Evolutionary conservation across 495 filamentous ascomycete genomes (phyloP).

Genomic region (Amphirosellinia nigrospora): DNA sequence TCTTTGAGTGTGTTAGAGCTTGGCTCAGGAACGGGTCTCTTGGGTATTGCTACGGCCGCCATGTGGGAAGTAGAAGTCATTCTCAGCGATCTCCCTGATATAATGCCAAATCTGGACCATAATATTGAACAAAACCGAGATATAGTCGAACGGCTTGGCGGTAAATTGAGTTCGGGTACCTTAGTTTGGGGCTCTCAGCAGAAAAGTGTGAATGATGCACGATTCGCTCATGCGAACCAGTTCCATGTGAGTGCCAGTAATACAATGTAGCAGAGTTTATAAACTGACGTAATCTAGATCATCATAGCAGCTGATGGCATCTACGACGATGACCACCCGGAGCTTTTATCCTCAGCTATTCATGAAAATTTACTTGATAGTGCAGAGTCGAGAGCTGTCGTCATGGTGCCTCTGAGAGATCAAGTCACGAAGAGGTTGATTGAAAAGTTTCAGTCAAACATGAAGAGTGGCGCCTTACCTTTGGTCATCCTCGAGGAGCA

Average conservation of each 20-base stretch:
- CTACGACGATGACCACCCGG: conserved; percentile 56
- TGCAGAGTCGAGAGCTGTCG: conserved; percentile 44
- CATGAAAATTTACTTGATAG: conserved; percentile 43
- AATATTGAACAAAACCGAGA: conserved; percentile 48
- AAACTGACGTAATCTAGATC: conserved; percentile 39
- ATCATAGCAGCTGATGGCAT: conserved; percentile 53
- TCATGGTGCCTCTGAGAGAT: conserved; percentile 56
- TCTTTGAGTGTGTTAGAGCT: conserved; percentile 58
- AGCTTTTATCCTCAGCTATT: conserved; percentile 50
- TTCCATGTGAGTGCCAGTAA: conserved; percentile 43
- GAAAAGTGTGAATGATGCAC: conserved; percentile 40
- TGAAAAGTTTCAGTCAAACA: conserved; percentile 32
- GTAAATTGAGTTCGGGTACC: conserved; percentile 41
- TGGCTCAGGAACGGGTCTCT: conserved; percentile 68
- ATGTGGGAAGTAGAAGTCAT: conserved; percentile 49
- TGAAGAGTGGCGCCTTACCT: conserved; percentile 33
- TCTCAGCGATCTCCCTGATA: conserved; percentile 54
- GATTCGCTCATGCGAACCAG: conserved; percentile 41
- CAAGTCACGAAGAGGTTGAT: conserved; percentile 44
- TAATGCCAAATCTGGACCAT: conserved; percentile 50
- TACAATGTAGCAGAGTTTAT: neutral
- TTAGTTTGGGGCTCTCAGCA: conserved; percentile 54
- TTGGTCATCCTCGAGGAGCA: conserved; percentile 43
- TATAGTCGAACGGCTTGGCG: conserved; percentile 43
- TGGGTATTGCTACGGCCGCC: conserved; percentile 59